Evolutionary conservation across 768 basidiomycete species (phyloP), one percentile per base, ranked within the genome.

Genomic region (Amanita brunnescens): DNA sequence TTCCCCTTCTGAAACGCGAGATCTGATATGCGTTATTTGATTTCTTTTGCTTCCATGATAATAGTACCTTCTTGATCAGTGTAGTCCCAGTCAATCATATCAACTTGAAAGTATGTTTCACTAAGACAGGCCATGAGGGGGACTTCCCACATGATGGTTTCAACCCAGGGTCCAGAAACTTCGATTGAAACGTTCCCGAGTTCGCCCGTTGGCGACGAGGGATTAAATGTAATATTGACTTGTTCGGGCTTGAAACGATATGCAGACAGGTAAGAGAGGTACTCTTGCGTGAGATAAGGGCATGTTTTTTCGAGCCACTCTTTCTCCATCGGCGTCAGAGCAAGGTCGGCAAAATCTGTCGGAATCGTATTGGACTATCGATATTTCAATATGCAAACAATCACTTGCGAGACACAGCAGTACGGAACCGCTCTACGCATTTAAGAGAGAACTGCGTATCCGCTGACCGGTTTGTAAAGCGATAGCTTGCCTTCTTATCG

Each of bases 131-230:
- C 83, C 91, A 98, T 93, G 46, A 98, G 70, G 1, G 92, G 94
- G 1, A 97, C 92, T 69, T 98, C 96, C 83, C 95, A 99, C 23
- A 96, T 70, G 52, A 98, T 95, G 6, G 88, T 77, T 57, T 93
- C 89, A 0, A 68, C 67, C 91, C 91, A 94, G 5, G 74, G 75
- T 6, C 91, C 93, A 24, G 60, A 60, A 5, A 80, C 78, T 55
- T 83, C 80, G 48, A 99, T 86, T 58, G 90, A 80, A 32, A 94
- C 67, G 32, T 68, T 64, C 3, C 92, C 94, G 51, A 64, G 61
- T 47, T 70, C 64, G 43, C 67, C 69, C 34, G 81, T 76, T 4
- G 70, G 64, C 3, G 75, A 72, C 20, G 71, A 55, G 0, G 90
- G 87, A 6, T 76, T 62, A 66, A 92, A 93, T 6, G 64, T 69